Conservation (phyloP, 1,284 basidiomycete species). For the Trametes pubescens region DNA sequence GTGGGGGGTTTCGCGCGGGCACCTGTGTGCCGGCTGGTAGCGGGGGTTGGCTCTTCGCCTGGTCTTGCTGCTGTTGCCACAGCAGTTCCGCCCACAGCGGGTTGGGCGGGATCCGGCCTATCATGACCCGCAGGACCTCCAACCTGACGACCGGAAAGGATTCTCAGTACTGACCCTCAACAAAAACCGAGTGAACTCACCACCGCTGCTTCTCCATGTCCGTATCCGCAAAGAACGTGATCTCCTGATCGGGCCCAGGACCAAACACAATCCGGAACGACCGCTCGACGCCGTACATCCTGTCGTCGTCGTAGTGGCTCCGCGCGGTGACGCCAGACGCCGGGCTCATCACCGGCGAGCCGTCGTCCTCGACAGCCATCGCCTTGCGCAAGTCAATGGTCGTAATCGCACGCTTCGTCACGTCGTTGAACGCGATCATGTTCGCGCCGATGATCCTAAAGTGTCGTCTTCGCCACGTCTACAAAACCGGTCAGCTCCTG, state of each 20-base stretch:
- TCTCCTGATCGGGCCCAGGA: slow-evolving; percentile 69
- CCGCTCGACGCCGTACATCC: slow-evolving; percentile 78
- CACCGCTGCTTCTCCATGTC: slow-evolving; percentile 89
- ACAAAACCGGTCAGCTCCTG: slow-evolving; percentile 11
- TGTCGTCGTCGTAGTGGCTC: slow-evolving; percentile 64
- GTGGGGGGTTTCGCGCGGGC: slow-evolving; percentile 9
- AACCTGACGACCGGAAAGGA: slow-evolving; percentile 60
- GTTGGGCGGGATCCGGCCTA: slow-evolving; percentile 89
- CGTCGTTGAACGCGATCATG: slow-evolving; percentile 92
- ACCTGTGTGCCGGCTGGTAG: background rate
- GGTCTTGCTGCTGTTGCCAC: slow-evolving; percentile 75
- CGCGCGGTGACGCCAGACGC: slow-evolving; percentile 49
- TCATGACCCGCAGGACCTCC: slow-evolving; percentile 78
- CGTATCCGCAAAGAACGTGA: slow-evolving; percentile 91
- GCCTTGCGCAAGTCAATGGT: slow-evolving; percentile 94
- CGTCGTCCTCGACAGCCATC: slow-evolving; percentile 78
- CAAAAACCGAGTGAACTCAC: slow-evolving; percentile 56
- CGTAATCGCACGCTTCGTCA: slow-evolving; percentile 90
- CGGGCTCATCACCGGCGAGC: slow-evolving; percentile 57
- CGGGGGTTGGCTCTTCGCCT: slow-evolving; percentile 27
- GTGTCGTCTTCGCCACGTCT: slow-evolving; percentile 91
- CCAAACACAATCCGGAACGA: slow-evolving; percentile 90
- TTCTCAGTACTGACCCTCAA: background rate
- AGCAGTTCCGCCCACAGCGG: slow-evolving; percentile 91
- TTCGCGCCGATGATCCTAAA: slow-evolving; percentile 89